These are phyloP conservation scores for Sporothrix mexicana DNA, from an alignment of 2,329 filamentous ascomycete genomes.

Conservation along the genomic window DNA sequence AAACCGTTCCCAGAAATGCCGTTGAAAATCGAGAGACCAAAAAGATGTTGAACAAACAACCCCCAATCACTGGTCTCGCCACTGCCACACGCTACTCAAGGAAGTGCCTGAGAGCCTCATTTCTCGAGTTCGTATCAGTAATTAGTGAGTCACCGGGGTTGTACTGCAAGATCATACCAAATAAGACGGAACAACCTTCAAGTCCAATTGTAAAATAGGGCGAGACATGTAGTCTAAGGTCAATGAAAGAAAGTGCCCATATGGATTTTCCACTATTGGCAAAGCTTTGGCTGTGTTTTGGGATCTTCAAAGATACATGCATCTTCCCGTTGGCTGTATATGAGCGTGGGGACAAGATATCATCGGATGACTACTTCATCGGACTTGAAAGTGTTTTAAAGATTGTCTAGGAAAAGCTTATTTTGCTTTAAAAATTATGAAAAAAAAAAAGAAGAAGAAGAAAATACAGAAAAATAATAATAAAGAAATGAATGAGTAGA, in stretches of 20 bases:
- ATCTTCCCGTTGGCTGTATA: not conserved
- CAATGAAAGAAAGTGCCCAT: not conserved
- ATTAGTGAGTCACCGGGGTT: slow-evolving; percentile 15
- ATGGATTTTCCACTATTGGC: not conserved
- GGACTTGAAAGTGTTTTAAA: not conserved
- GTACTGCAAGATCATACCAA: not conserved
- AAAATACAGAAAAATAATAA: not conserved
- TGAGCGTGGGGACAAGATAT: not conserved
- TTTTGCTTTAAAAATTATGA: not conserved
- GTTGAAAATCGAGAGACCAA: not conserved
- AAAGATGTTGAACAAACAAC: no score
- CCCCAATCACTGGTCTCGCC: no score
- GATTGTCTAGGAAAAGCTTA: not conserved
- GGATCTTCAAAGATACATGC: not conserved
- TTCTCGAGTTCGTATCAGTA: not conserved
- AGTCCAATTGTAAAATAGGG: not conserved
- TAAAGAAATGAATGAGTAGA: not conserved
- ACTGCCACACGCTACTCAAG: no score
- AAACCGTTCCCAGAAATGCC: slow-evolving; percentile 12
- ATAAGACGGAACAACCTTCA: not conserved
- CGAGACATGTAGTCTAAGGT: not conserved
- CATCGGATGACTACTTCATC: not conserved
- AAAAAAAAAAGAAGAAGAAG: no score
- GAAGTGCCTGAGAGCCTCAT: not conserved
- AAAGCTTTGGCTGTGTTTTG: not conserved